A percentile compares a stretch with the other conserved stretches of the same genome.
phyloP scores from a whole-genome alignment of 2,329 filamentous ascomycete genomes.

The Aspergillus spinulosporus region DNA sequence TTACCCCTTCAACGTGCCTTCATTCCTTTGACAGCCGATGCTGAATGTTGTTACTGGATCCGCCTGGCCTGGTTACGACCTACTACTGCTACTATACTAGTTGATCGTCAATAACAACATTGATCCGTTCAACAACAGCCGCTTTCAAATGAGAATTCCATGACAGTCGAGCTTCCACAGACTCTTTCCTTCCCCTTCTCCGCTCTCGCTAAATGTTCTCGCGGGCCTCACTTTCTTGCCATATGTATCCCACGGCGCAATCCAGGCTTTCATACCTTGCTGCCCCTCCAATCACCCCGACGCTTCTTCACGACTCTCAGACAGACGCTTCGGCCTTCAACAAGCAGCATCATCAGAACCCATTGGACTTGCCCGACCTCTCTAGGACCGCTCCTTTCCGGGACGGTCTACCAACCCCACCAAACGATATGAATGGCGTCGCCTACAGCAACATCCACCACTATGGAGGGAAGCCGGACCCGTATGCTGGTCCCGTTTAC shows the following conservation, averaged over 20 bases:
- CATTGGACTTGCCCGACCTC: conserved; percentile 22
- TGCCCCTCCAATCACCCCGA: conserved; percentile 30
- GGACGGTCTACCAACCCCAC: conserved; percentile 45
- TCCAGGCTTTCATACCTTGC: conserved; percentile 29
- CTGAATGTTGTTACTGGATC: conserved; percentile 19
- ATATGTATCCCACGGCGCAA: conserved; percentile 38
- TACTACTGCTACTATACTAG: conserved; percentile 14
- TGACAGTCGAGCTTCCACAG: conserved; percentile 20
- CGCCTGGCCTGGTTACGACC: conserved; percentile 23
- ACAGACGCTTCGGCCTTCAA: conserved; percentile 18
- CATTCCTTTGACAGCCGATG: conserved; percentile 29
- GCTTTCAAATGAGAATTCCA: conserved; percentile 22
- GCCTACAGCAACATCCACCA: conserved; percentile 37
- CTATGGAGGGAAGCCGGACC: conserved; percentile 35
- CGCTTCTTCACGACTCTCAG: conserved; percentile 25
- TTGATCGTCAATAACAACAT: conserved; percentile 3
- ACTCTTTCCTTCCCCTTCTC: conserved; percentile 8
- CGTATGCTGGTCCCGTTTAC: conserved; percentile 29
- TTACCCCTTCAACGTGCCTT: conserved; percentile 45
- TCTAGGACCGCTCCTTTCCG: conserved; percentile 39
- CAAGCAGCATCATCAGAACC: conserved; percentile 18
- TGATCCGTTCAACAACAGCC: conserved; percentile 8
- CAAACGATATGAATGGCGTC: conserved; percentile 45
- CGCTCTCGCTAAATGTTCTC: conserved; percentile 20
- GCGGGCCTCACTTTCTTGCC: conserved; percentile 20